Conservation (phyloP, 129 eudicot genomes). For the Centrapalus pauciflorus region DNA sequence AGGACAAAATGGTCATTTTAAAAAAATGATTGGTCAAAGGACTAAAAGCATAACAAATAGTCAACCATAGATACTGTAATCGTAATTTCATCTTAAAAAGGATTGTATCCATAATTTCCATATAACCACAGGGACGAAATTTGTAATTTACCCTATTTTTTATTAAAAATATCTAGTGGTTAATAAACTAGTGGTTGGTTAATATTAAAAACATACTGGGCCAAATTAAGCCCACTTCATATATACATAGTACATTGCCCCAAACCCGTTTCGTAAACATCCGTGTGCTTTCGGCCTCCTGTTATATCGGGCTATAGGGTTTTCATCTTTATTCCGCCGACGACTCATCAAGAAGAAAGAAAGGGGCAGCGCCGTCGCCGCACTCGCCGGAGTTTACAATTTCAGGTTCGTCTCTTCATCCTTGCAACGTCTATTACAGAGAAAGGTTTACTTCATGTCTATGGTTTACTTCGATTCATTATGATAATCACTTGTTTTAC, state of each 20-base stretch:
- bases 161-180: no score
- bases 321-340: slow-evolving; percentile 4
- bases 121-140: no score
- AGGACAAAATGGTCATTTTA: no score
- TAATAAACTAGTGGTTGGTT: no score
- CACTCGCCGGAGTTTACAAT: slow-evolving; percentile 19
- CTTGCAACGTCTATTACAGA: not conserved
- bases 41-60: no score
- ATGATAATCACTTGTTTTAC: not conserved
- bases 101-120: no score
- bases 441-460: not conserved
- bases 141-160: no score
- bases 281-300: not conserved
- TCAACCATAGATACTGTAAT: no score
- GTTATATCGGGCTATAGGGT: slow-evolving; percentile 12
- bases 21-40: no score
- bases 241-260: not conserved
- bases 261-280: slow-evolving; percentile 1
- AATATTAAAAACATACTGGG: not conserved
- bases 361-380: not conserved
- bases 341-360: not conserved
- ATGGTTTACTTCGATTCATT: not conserved
- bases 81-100: no score
- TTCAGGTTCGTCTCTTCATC: not conserved
- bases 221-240: not conserved